Percentiles rank a stretch among this genome's conserved stretches.
Conservation (phyloP, 805 yeast species). For the Candida ascalaphidarum region DNA sequence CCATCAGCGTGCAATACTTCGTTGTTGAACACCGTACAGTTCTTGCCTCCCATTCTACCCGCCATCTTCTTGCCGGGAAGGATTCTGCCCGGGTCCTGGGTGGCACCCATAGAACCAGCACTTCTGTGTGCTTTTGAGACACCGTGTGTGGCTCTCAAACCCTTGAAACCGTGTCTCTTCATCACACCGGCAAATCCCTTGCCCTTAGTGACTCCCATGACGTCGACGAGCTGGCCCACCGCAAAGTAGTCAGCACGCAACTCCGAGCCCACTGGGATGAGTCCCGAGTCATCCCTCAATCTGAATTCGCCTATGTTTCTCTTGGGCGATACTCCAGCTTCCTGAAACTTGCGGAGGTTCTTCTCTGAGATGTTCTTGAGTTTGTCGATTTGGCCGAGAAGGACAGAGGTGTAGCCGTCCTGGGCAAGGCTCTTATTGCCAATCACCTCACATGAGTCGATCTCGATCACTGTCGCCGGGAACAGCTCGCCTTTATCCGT, state of each 20-base stretch:
- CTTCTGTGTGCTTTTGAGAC: conserved; percentile 87
- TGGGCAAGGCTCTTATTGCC: conserved; percentile 58
- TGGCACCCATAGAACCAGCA: conserved; percentile 96
- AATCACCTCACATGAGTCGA: conserved; percentile 82
- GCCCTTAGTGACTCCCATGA: conserved; percentile 76
- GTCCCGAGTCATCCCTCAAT: conserved; percentile 55
- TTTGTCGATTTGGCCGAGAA: conserved; percentile 76
- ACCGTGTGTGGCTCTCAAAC: conserved; percentile 93
- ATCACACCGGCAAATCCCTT: conserved; percentile 98
- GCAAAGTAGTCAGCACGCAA: conserved; percentile 78
- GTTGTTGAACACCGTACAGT: conserved; percentile 66
- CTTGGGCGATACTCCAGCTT: conserved; percentile 82
- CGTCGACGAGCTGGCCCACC: conserved; percentile 77
- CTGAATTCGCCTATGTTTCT: conserved; percentile 67
- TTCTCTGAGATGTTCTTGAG: conserved; percentile 47
- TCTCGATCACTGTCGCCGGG: conserved; percentile 83
- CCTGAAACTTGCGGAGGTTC: conserved; percentile 68
- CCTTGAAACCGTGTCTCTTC: conserved; percentile 87
- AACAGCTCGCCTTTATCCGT: conserved; percentile 58
- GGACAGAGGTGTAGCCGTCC: conserved; percentile 80
- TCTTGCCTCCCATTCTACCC: conserved; percentile 85
- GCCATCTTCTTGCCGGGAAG: conserved; percentile 98
- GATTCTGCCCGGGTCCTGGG: conserved; percentile 93
- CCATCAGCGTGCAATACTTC: conserved; percentile 74
- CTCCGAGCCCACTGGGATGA: conserved; percentile 70